phyloP scores from a whole-genome alignment of 805 yeast species.

The Saturnispora halmiae region DNA sequence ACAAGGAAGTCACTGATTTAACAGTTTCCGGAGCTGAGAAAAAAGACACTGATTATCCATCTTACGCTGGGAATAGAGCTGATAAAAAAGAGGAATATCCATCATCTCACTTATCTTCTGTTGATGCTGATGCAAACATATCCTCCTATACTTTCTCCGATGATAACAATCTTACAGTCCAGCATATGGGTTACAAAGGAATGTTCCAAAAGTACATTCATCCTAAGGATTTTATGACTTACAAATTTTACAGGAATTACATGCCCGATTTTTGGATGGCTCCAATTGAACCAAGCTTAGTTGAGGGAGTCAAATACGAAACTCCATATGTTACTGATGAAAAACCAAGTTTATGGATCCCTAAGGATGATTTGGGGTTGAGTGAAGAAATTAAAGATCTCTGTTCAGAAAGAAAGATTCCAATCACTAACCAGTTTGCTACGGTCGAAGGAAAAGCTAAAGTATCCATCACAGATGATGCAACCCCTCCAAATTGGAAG shows the following conservation, averaged over 20 bases:
- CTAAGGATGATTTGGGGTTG: conserved; percentile 59
- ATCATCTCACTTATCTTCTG: conserved; percentile 1
- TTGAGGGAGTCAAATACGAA: conserved; percentile 28
- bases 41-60: not conserved
- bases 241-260: conserved; percentile 19
- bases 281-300: conserved; percentile 15
- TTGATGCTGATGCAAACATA: conserved; percentile 8
- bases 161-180: conserved; percentile 3
- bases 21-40: conserved; percentile 1
- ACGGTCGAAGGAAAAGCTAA: conserved; percentile 49
- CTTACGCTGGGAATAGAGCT: not conserved
- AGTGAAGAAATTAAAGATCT: conserved; percentile 48
- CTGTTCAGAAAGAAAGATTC: conserved; percentile 42
- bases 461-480: conserved; percentile 42
- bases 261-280: conserved; percentile 31
- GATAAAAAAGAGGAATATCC: conserved; percentile 8
- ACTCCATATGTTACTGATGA: conserved; percentile 50
- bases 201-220: conserved; percentile 24
- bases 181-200: conserved; percentile 2
- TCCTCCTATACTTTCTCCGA: conserved; percentile 4
- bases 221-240: conserved; percentile 23
- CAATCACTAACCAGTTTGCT: conserved; percentile 51
- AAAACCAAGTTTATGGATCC: conserved; percentile 63
- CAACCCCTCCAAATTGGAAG: conserved; percentile 57
- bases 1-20: conserved; percentile 6